Evolutionary conservation across 176 grass and related monocot genomes (phyloP), one percentile per base, ranked within the genome.

Genomic region (Rhynchospora tenuis): DNA sequence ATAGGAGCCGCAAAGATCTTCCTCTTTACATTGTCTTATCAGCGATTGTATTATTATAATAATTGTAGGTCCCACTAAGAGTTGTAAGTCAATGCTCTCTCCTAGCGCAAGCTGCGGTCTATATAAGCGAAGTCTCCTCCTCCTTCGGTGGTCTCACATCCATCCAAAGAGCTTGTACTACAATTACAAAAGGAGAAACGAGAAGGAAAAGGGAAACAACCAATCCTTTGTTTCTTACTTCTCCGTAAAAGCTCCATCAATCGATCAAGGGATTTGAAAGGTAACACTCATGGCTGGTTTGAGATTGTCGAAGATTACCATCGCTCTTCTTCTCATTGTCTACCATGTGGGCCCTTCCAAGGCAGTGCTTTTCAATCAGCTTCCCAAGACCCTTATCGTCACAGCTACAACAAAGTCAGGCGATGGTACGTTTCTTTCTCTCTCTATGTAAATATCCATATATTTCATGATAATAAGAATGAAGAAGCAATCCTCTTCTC

Each of bases 301-400:
- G 3, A 20, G 55, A 33, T 81, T 67, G 12, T 59, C 15, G 26
- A 61, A 31, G 71, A 45, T 13, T 70, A 76, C 33, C 26, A 12
- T 9, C 54, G 44, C 26, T 71, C 54, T 78, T 46, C 66, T 82
- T 1, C 61, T 97, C 73, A 79, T 79, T 16, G 64, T 62, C 7
- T 81, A 66, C 79, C 86, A 79, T 81, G 51, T 87, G 14, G 7
- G 50, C 22, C 78, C 89, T 7, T 83, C 86, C 28, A 85, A 81
- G 82, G 85, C 82, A 9, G 89, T 81, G 81, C 84, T 67, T 56
- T 87, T 97, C 73, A 85, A 87, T 62, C 20, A 70, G 73, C 91
- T 97, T 63, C 83, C 80, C 76, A 83, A 63, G 14, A 61, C 86
- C 12, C 89, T 97, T 64, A 33, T 17, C 13, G 84, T 97, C 71